A percentile compares a stretch with the other conserved stretches of the same genome.
Evolutionary conservation across 805 yeast species (phyloP).

Genomic region (Starmerella bacillaris): DNA sequence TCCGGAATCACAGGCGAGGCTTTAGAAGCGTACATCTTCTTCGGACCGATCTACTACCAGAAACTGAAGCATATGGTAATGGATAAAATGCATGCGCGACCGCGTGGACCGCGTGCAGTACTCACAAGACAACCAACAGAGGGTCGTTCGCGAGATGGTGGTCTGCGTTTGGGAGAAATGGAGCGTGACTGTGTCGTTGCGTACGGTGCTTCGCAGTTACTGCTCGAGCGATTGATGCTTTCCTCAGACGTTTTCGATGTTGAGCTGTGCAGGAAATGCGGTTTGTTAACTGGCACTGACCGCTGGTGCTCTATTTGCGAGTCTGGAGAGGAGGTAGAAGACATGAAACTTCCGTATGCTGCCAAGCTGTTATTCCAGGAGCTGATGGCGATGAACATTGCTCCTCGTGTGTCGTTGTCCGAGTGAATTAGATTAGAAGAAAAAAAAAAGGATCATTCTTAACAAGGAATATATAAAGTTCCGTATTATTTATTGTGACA

Average conservation of each 20-base stretch:
- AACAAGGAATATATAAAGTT: too few relatives aligned
- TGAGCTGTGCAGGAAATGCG: constrained; percentile 84
- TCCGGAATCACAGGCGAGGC: constrained; percentile 97
- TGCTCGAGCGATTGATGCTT: constrained; percentile 85
- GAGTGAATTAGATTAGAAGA: constrained; percentile 23
- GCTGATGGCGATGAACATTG: constrained; percentile 93
- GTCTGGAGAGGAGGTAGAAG: constrained; percentile 65
- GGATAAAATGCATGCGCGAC: constrained; percentile 99
- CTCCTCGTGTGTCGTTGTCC: constrained; percentile 79
- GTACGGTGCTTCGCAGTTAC: constrained; percentile 89
- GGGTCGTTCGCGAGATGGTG: constrained; percentile 98
- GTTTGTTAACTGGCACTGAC: constrained; percentile 79
- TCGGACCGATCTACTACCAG: constrained; percentile 96
- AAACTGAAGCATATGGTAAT: constrained; percentile 96
- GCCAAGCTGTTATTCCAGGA: constrained; percentile 96
- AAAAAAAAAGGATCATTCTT: too few relatives aligned
- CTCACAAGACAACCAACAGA: constrained; percentile 96
- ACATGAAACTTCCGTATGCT: constrained; percentile 97
- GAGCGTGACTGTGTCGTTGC: constrained; percentile 99
- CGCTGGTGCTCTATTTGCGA: constrained; percentile 97
- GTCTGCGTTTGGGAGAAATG: constrained; percentile 96
- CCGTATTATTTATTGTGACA: too few relatives aligned
- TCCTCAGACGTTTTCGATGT: constrained; percentile 97
- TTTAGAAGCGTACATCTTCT: constrained; percentile 90
- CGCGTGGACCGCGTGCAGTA: constrained; percentile 97